Conservation (phyloP, 116 monocot species). For the Thalassia testudinum region DNA sequence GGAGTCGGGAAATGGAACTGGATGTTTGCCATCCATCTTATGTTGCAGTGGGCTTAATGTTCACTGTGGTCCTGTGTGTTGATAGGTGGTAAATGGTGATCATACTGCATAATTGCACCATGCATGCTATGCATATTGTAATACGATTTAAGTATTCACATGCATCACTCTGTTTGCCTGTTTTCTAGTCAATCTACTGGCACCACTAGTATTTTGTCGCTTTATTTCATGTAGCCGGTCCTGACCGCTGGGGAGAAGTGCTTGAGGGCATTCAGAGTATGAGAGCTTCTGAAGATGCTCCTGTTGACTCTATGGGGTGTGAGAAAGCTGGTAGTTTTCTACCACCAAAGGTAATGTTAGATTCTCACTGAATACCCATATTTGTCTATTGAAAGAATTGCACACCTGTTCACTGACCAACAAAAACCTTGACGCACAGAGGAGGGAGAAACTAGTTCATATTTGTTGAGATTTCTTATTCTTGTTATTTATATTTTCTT, state of each 20-base stretch:
- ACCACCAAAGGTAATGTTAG: constrained; percentile 79
- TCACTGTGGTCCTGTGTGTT: no score
- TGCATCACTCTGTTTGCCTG: neutral
- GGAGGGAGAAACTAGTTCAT: no score
- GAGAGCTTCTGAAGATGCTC: constrained; percentile 79
- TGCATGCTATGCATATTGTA: neutral
- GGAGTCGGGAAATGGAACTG: no score
- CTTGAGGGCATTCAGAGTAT: constrained; percentile 75
- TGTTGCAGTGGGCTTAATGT: no score
- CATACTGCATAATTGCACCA: neutral
- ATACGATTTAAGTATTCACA: neutral
- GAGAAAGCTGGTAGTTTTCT: constrained; percentile 75
- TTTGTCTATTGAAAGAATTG: no score
- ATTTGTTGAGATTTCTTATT: no score
- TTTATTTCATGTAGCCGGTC: constrained; percentile 20
- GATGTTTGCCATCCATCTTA: no score
- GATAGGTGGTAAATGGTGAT: no score
- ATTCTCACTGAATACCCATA: neutral
- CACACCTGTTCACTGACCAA: no score
- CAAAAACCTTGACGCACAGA: no score
- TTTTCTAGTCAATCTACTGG: neutral
- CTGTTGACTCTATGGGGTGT: constrained; percentile 91
- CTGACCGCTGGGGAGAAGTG: constrained; percentile 58
- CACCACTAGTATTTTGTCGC: neutral
- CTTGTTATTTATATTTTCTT: no score